Evolutionary conservation across 2,329 filamentous ascomycete species (phyloP).

Genomic region (Colletotrichum plurivorum): DNA sequence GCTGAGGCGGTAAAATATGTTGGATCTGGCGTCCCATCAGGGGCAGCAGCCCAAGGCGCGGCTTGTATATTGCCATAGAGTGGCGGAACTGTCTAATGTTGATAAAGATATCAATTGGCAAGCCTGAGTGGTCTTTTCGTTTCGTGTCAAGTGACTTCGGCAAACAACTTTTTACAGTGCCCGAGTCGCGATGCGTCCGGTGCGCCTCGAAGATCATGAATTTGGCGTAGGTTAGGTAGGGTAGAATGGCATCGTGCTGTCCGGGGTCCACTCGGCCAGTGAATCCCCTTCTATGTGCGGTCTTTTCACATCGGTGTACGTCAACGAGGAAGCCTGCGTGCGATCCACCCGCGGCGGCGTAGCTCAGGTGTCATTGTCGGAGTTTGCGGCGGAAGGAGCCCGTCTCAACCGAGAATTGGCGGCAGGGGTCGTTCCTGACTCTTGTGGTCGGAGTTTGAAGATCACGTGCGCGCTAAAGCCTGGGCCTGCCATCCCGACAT

Average conservation of each 20-base stretch:
- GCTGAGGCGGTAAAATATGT: slow-evolving; percentile 16
- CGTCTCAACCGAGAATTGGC: slow-evolving; percentile 12
- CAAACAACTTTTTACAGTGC: not conserved
- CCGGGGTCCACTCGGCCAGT: not conserved
- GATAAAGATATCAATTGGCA: not conserved
- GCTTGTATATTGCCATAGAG: slow-evolving; percentile 22
- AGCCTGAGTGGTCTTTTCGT: too few species aligned
- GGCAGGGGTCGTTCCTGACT: not conserved
- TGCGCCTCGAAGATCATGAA: not conserved
- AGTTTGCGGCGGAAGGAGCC: slow-evolving; percentile 32
- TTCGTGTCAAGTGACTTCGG: not conserved
- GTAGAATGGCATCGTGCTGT: not conserved
- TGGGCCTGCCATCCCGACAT: slow-evolving; percentile 27
- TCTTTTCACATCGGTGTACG: not conserved
- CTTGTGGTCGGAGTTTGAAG: slow-evolving; percentile 26
- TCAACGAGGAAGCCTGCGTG: slow-evolving; percentile 17
- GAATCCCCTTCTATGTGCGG: not conserved
- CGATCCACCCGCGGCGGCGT: not conserved
- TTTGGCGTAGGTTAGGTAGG: not conserved
- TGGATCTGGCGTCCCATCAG: slow-evolving; percentile 3
- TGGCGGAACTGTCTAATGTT: not conserved
- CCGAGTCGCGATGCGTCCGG: not conserved
- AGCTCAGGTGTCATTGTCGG: slow-evolving; percentile 26
- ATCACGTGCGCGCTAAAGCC: slow-evolving; percentile 37
- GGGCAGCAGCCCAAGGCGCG: not conserved